Base-by-base conservation (phyloP, 345 rosid genomes). In the Litchi chinensis region DNA sequence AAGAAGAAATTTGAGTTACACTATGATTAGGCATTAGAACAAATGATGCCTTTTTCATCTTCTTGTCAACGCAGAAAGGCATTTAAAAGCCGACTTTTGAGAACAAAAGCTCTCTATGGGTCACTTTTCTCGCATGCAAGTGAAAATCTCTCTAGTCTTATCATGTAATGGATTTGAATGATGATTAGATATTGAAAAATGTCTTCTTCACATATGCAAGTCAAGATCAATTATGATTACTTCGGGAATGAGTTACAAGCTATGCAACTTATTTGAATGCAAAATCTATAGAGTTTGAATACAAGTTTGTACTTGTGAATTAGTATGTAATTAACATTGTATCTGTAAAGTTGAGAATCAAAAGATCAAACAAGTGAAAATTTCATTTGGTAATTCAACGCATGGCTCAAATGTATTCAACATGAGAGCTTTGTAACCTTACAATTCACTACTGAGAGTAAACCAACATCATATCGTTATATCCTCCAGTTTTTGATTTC, bases 101-200 rank as follows among this genome's bases (percentile, higher is more conserved):
- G 71, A 11, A 11, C 46, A n/a, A 75, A 59, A 44, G 28, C 32
- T 41, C 50, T 64, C 15, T 1, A n/a, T 8, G 54, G 54, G 5
- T 6, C n/a, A 65, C 78, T 75, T 75, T 75, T 37, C 71, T 50
- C 71, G 78, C 78, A 65, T 75, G 78, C 78, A 6, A 5, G 15
- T 32, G 21, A 46, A 50, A 65, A 48, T 26, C 32, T 18, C 6
- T 12, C 0, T 6, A 26, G 15, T 65, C 71, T 5, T 65, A n/a
- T 48, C 37, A 48, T 28, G 46, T n/a, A 28, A 65, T 46, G 60
- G 37, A 28, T 65, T 32, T 19, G 21, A 74, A 74, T 63, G 60
- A 75, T 75, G 37, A 50, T 12, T 12, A 8, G 0, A 37, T 8
- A 69, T 32, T 3, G 62, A 46, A 46, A 64, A 43, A 46, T 10